Conservation (phyloP, 805 yeast genomes). For the Yamadazyma akitaensis region DNA sequence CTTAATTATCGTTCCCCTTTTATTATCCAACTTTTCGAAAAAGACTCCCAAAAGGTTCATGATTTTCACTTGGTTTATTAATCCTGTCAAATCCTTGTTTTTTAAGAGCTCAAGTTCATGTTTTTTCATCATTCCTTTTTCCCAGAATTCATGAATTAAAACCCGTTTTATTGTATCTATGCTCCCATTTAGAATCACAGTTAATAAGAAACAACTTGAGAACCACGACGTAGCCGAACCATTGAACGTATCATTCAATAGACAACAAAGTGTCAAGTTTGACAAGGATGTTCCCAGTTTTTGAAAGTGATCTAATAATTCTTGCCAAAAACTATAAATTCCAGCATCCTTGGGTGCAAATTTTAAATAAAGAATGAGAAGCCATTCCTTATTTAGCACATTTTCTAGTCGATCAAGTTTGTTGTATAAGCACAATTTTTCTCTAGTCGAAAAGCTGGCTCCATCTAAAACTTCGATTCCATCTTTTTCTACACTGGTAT, state of each 20-base stretch:
- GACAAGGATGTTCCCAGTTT: neutral
- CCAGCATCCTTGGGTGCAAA: slow-evolving; percentile 1
- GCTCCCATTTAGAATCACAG: neutral
- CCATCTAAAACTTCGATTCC: neutral
- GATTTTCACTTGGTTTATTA: slow-evolving; percentile 6
- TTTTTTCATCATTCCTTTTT: neutral
- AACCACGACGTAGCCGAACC: slow-evolving; percentile 4
- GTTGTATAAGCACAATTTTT: neutral
- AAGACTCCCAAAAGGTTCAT: neutral
- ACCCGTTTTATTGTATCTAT: neutral
- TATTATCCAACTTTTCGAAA: neutral
- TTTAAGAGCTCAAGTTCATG: neutral
- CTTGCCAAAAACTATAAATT: slow-evolving; percentile 6
- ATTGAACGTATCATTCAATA: neutral
- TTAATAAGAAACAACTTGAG: neutral
- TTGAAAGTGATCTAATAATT: neutral
- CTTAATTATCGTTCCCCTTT: neutral
- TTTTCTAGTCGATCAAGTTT: slow-evolving; percentile 1
- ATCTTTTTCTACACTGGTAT: neutral
- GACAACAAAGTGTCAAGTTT: neutral
- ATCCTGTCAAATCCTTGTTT: slow-evolving; percentile 10
- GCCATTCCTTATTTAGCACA: slow-evolving; percentile 4
- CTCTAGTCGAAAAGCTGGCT: neutral
- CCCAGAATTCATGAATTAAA: neutral
- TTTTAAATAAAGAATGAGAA: slow-evolving; percentile 1